A percentile compares a stretch with the other conserved stretches of the same genome.
These are phyloP conservation scores for Naegleria gruberi DNA, from an alignment of 208 protist genomes.

Conservation along the genomic window DNA sequence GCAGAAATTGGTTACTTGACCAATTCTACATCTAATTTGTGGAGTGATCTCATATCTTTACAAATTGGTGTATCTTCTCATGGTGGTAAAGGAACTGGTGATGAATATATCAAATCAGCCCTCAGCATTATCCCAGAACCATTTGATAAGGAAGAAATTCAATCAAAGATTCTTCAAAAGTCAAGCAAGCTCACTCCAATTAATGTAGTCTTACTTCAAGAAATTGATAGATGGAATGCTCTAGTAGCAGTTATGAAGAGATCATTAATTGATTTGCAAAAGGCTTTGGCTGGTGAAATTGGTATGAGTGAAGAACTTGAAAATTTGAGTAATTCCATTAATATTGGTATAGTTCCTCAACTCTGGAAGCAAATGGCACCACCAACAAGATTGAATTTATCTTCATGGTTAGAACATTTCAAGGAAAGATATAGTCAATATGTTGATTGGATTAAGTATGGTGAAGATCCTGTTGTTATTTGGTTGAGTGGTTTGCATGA, in stretches of 20 bases:
- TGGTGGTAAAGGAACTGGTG: conserved; percentile 52
- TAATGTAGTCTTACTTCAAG: conserved; percentile 95
- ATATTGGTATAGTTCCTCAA: conserved; percentile 84
- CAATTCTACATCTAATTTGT: conserved; percentile 81
- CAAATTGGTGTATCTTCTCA: conserved; percentile 53
- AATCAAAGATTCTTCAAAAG: conserved; percentile 51
- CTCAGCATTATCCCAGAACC: conserved; percentile 78
- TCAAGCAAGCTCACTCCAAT: conserved; percentile 68
- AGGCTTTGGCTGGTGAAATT: conserved; percentile 89
- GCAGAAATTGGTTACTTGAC: conserved; percentile 96
- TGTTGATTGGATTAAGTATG: conserved; percentile 77
- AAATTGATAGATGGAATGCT: conserved; percentile 95
- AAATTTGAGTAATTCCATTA: conserved; percentile 73
- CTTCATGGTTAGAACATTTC: conserved; percentile 91
- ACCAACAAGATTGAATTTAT: conserved; percentile 86
- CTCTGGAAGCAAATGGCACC: conserved; percentile 84
- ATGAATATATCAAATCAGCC: conserved; percentile 76
- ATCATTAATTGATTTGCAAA: conserved; percentile 85
- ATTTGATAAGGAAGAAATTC: conserved; percentile 74
- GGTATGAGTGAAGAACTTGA: conserved; percentile 94
- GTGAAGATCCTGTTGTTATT: conserved; percentile 88
- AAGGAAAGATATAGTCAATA: conserved; percentile 83
- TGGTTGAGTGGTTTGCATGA: conserved; percentile 98
- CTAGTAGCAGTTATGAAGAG: conserved; percentile 74
- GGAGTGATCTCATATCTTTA: conserved; percentile 84